Conservation (phyloP, 441 rosid genomes). For the Manihot esculenta region DNA sequence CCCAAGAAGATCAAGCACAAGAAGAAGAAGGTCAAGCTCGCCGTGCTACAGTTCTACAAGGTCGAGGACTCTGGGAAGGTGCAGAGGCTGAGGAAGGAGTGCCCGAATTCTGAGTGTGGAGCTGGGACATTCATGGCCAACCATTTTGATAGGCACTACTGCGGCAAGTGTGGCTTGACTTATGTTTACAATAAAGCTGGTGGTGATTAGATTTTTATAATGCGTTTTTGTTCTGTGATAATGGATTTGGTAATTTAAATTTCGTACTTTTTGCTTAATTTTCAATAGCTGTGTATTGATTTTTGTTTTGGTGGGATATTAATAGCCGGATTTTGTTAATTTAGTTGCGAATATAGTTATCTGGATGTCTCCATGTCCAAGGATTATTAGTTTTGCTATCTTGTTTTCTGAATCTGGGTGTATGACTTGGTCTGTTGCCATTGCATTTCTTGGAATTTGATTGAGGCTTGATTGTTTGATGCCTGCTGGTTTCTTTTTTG, state of each 20-base stretch:
- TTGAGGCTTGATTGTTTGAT: background rate
- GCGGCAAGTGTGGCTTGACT: conserved; percentile 89
- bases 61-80: conserved; percentile 75
- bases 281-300: conserved; percentile 2
- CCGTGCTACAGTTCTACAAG: conserved; percentile 78
- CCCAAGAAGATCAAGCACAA: conserved; percentile 93
- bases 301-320: conserved; percentile 1
- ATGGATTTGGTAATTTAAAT: background rate
- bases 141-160: conserved; percentile 81
- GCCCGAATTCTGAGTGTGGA: conserved; percentile 78
- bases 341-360: conserved; percentile 7
- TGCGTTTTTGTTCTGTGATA: conserved; percentile 14
- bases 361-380: background rate
- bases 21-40: conserved; percentile 91
- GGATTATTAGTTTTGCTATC: background rate
- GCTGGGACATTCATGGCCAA: conserved; percentile 93
- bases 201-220: conserved; percentile 44
- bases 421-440: background rate
- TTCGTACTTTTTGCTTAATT: conserved; percentile 4
- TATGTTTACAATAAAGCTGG: conserved; percentile 79
- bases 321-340: conserved; percentile 16
- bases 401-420: background rate
- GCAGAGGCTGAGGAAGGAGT: conserved; percentile 79
- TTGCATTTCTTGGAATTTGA: background rate
- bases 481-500: background rate